A percentile compares a stretch with the other conserved stretches of the same genome.
Conservation (phyloP, 495 filamentous ascomycete genomes). For the Talaromyces stipitatus region DNA sequence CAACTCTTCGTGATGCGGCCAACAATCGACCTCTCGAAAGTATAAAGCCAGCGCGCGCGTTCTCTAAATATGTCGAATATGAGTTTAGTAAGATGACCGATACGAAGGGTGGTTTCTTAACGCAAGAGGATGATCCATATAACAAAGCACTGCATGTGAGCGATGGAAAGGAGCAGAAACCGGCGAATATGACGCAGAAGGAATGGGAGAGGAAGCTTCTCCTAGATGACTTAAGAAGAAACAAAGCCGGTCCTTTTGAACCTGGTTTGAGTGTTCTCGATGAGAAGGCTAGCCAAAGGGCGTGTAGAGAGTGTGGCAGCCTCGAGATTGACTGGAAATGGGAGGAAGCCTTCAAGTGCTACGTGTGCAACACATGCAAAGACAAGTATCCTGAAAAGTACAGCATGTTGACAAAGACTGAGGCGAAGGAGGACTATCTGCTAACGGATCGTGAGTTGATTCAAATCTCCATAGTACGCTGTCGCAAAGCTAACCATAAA, state of each 20-base stretch:
- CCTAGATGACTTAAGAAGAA: slow-evolving; percentile 56
- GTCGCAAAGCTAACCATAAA: neutral
- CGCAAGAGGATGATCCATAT: slow-evolving; percentile 78
- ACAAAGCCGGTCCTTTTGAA: slow-evolving; percentile 77
- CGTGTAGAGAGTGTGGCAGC: slow-evolving; percentile 73
- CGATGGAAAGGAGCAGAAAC: slow-evolving; percentile 56
- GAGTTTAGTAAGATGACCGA: slow-evolving; percentile 97
- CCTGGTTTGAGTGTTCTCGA: slow-evolving; percentile 69
- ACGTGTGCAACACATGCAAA: slow-evolving; percentile 72
- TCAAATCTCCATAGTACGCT: neutral
- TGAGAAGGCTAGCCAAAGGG: slow-evolving; percentile 54
- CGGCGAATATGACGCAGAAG: slow-evolving; percentile 78
- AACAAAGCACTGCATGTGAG: slow-evolving; percentile 65
- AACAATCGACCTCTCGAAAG: slow-evolving; percentile 38
- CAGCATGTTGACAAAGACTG: slow-evolving; percentile 90
- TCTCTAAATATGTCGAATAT: slow-evolving; percentile 89
- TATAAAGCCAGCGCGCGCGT: slow-evolving; percentile 70
- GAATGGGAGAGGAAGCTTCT: slow-evolving; percentile 87
- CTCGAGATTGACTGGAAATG: slow-evolving; percentile 92
- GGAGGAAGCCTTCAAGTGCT: slow-evolving; percentile 69
- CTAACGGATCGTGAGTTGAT: slow-evolving; percentile 73
- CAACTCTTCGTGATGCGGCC: slow-evolving; percentile 60
- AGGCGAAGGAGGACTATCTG: slow-evolving; percentile 90
- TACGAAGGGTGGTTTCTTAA: slow-evolving; percentile 91
- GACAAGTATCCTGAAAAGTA: slow-evolving; percentile 88